These are phyloP conservation scores for Aspergillus unguis DNA, from an alignment of 2,329 filamentous ascomycete species.

Conservation along the genomic window DNA sequence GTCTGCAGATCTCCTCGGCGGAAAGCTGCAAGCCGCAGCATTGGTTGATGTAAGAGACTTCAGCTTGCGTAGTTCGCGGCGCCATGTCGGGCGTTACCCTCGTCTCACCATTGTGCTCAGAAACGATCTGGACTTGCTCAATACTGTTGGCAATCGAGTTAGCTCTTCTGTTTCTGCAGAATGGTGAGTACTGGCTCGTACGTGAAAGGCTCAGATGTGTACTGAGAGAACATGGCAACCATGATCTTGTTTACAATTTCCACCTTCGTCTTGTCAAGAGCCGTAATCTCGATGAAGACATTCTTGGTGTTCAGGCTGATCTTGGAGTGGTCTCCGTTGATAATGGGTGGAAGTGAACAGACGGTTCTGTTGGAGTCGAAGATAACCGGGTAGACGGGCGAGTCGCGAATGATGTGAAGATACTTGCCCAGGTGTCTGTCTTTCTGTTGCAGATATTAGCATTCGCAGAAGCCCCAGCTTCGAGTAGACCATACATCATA, in stretches of 20 bases:
- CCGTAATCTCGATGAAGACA: slow-evolving; percentile 95
- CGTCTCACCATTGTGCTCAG: slow-evolving; percentile 81
- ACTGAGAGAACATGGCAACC: slow-evolving; percentile 94
- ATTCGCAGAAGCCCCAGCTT: neutral
- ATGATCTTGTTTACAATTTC: slow-evolving; percentile 95
- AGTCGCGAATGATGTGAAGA: slow-evolving; percentile 90
- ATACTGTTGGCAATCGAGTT: slow-evolving; percentile 47
- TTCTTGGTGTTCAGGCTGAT: slow-evolving; percentile 89
- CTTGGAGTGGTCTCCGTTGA: slow-evolving; percentile 96
- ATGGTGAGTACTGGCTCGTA: slow-evolving; percentile 25
- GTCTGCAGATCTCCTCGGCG: slow-evolving; percentile 69
- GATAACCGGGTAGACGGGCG: slow-evolving; percentile 91
- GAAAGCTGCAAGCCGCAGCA: slow-evolving; percentile 80
- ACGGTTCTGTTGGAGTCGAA: slow-evolving; percentile 84
- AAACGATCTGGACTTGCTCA: slow-evolving; percentile 89
- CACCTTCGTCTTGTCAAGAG: slow-evolving; percentile 91
- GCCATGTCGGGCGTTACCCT: slow-evolving; percentile 76
- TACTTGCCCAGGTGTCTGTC: slow-evolving; percentile 89
- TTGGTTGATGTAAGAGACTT: slow-evolving; percentile 89
- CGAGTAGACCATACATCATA: slow-evolving; percentile 59
- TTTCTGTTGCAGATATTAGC: slow-evolving; percentile 51
- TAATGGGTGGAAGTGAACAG: slow-evolving; percentile 93
- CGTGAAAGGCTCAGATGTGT: slow-evolving; percentile 84
- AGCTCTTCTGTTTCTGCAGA: neutral
- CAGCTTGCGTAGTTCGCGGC: slow-evolving; percentile 73